Percentiles rank a stretch among this genome's conserved stretches.
Conservation (phyloP, 2,329 filamentous ascomycete genomes). For the Hymenoscyphus fraxineus region DNA sequence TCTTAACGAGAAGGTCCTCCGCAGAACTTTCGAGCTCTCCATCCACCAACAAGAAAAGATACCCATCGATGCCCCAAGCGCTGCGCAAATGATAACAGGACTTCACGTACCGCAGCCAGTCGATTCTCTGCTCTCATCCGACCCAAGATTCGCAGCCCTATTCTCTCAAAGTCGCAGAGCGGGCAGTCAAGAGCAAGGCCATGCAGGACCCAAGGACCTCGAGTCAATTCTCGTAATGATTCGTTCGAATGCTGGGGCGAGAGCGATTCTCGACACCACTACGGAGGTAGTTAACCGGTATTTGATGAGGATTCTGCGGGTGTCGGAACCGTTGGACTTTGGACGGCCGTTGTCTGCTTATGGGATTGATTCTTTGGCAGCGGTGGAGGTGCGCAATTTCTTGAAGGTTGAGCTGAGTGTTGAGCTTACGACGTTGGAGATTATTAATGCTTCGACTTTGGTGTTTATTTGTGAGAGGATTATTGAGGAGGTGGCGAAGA, state of each 20-base stretch:
- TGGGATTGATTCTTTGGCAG: conserved; percentile 47
- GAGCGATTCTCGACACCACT: conserved; percentile 17
- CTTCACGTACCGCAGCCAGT: conserved; percentile 28
- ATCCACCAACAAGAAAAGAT: conserved; percentile 29
- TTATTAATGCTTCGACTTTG: conserved; percentile 30
- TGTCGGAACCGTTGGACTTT: conserved; percentile 28
- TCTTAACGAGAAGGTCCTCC: conserved; percentile 33
- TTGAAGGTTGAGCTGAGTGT: conserved; percentile 40
- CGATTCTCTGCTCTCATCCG: conserved; percentile 25
- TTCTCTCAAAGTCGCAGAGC: conserved; percentile 18
- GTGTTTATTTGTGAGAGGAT: conserved; percentile 30
- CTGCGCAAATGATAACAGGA: conserved; percentile 32
- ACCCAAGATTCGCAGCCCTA: conserved; percentile 29
- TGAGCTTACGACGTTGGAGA: conserved; percentile 31
- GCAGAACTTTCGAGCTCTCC: conserved; percentile 29
- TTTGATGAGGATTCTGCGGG: conserved; percentile 28
- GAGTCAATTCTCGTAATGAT: conserved; percentile 14
- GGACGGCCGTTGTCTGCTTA: conserved; percentile 24
- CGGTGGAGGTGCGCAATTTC: conserved; percentile 49
- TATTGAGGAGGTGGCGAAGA: no score
- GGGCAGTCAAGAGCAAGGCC: no score
- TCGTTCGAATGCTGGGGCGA: conserved; percentile 19
- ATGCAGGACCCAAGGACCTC: conserved; percentile 24
- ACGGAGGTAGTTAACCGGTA: conserved; percentile 27
- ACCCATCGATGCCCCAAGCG: conserved; percentile 18